A percentile compares a stretch with the other conserved stretches of the same genome.
Evolutionary conservation across 2,329 filamentous ascomycete species (phyloP).

Genomic region (Botryotinia convoluta): DNA sequence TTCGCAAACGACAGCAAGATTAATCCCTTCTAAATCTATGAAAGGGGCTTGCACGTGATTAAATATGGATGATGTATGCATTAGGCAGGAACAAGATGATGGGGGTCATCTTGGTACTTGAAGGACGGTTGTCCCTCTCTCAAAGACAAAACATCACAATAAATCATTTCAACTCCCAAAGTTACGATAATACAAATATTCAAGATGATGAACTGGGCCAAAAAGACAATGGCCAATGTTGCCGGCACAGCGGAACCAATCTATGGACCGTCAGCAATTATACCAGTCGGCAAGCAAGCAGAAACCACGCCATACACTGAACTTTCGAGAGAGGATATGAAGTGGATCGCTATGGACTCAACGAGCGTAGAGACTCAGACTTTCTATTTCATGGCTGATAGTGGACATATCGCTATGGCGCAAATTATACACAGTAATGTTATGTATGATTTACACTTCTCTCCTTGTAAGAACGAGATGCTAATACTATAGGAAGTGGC

Average conservation of each 20-base stretch:
- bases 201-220: conserved; percentile 90
- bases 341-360: conserved; percentile 77
- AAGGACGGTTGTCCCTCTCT: not conserved
- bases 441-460: conserved; percentile 57
- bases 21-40: conserved; percentile 5
- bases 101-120: conserved; percentile 13
- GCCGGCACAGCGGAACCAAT: conserved; percentile 95
- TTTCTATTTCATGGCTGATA: conserved; percentile 85
- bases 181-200: conserved; percentile 19
- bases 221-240: conserved; percentile 80
- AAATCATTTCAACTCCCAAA: conserved; percentile 2
- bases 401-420: conserved; percentile 71
- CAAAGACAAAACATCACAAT: conserved; percentile 14
- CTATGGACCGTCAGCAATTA: conserved; percentile 86
- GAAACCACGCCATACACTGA: conserved; percentile 78
- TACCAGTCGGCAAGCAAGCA: conserved; percentile 78
- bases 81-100: conserved; percentile 19
- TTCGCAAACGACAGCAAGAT: conserved; percentile 11
- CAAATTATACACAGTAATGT: conserved; percentile 99
- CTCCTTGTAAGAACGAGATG: conserved; percentile 24
- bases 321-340: conserved; percentile 71
- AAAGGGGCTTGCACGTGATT: conserved; percentile 9
- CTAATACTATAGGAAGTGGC: conserved; percentile 56
- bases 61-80: not conserved
- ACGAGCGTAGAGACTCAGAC: conserved; percentile 93